These are phyloP conservation scores for Clonostachys byssicola DNA, from an alignment of 2,329 filamentous ascomycete species.

Conservation along the genomic window DNA sequence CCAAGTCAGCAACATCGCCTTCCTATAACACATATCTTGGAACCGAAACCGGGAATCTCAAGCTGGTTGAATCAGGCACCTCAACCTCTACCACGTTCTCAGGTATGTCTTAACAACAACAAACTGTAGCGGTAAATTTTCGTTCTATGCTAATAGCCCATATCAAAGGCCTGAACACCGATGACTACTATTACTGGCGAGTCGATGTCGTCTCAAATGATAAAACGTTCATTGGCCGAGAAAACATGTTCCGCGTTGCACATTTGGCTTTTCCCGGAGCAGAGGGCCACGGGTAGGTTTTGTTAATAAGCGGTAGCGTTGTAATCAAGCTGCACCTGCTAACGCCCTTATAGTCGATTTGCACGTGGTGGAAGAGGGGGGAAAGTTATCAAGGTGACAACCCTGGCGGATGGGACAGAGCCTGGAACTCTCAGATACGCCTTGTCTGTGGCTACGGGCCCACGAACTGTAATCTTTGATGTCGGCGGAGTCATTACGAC, in stretches of 20 bases:
- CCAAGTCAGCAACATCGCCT: slow-evolving; percentile 7
- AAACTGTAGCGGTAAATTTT: no score
- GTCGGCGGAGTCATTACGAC: slow-evolving; percentile 43
- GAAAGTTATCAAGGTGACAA: slow-evolving; percentile 27
- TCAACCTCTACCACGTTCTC: neutral
- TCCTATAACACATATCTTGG: slow-evolving; percentile 20
- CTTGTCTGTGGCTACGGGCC: slow-evolving; percentile 28
- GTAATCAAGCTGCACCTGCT: no score
- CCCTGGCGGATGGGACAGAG: slow-evolving; percentile 20
- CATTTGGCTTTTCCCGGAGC: slow-evolving; percentile 29
- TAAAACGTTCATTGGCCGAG: slow-evolving; percentile 12
- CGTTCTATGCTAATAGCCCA: neutral
- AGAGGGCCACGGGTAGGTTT: slow-evolving; percentile 23
- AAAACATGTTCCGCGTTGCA: slow-evolving; percentile 19
- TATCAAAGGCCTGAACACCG: slow-evolving; percentile 8
- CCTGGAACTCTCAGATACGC: slow-evolving; percentile 26
- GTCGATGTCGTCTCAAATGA: slow-evolving; percentile 15
- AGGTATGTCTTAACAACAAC: no score
- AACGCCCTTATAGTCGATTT: slow-evolving; percentile 9
- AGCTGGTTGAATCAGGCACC: slow-evolving; percentile 4
- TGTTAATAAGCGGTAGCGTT: no score
- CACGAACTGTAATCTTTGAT: slow-evolving; percentile 40
- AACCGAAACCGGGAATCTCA: slow-evolving; percentile 6
- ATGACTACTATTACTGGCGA: slow-evolving; percentile 21
- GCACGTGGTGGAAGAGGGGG: slow-evolving; percentile 27